phyloP scores from a whole-genome alignment of 208 protist species.

The Porcisia hertigi region DNA sequence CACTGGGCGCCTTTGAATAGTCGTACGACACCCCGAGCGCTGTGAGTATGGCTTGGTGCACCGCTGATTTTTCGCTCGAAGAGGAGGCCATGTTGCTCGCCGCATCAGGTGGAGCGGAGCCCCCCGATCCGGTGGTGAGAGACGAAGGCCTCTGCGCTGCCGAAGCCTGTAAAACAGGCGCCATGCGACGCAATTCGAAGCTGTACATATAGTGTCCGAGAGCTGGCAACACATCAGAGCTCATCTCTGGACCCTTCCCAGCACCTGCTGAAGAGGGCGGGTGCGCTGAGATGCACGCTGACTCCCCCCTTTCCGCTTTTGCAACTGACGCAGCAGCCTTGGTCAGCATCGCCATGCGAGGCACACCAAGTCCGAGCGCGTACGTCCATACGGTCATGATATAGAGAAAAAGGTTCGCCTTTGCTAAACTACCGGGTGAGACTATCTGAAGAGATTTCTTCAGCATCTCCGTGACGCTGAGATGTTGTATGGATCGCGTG shows the following conservation, averaged over 20 bases:
- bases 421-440: constrained; percentile 8
- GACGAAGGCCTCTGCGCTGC: no score
- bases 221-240: background rate
- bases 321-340: constrained; percentile 9
- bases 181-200: constrained; percentile 90
- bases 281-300: constrained; percentile 8
- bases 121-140: background rate
- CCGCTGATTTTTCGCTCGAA: background rate
- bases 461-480: constrained; percentile 26
- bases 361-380: constrained; percentile 26
- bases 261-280: background rate
- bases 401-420: constrained; percentile 25
- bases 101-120: background rate
- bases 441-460: constrained; percentile 23
- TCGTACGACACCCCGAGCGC: constrained; percentile 57
- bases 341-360: constrained; percentile 16
- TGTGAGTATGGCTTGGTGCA: constrained; percentile 31
- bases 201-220: constrained; percentile 60
- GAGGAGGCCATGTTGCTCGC: background rate
- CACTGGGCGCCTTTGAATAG: constrained; percentile 35
- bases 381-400: constrained; percentile 24
- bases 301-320: constrained; percentile 8
- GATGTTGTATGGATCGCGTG: constrained; percentile 10
- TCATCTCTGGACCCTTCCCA: background rate
- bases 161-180: constrained; percentile 43